Conservation (phyloP, 139 green algal genomes). For the Closterium sp. region DNA sequence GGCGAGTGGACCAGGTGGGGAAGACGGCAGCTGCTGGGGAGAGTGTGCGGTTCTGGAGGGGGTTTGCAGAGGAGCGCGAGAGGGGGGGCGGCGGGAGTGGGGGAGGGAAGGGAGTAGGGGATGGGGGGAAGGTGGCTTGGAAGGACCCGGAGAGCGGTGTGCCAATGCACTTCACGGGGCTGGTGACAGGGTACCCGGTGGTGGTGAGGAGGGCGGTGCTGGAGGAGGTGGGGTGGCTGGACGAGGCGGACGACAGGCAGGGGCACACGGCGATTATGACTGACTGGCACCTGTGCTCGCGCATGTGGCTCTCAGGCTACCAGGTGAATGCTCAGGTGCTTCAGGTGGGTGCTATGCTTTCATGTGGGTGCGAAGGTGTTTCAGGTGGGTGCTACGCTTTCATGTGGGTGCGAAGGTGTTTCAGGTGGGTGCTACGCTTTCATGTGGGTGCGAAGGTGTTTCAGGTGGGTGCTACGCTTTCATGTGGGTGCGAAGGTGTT, state of each 20-base stretch:
- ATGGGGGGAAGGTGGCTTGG: background rate
- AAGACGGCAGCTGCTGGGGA: background rate
- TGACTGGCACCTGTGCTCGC: background rate
- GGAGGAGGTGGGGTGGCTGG: background rate
- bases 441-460: no score
- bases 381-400: no score
- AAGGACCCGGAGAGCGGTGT: background rate
- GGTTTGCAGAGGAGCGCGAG: background rate
- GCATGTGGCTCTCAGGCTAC: background rate
- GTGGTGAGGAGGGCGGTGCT: background rate
- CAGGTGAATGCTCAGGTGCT: background rate
- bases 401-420: no score
- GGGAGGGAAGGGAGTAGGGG: background rate
- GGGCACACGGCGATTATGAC: background rate
- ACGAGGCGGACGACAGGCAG: background rate
- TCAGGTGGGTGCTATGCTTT: background rate
- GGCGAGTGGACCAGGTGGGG: background rate
- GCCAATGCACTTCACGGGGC: conserved; percentile 7
- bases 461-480: no score
- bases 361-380: background rate
- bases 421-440: no score
- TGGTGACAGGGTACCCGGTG: background rate
- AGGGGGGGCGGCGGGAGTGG: no score
- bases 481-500: no score
- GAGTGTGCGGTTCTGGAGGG: background rate